Percentiles rank a stretch among this genome's conserved stretches.
Conservation (phyloP, 805 yeast genomes). For the Pichia insulana region DNA sequence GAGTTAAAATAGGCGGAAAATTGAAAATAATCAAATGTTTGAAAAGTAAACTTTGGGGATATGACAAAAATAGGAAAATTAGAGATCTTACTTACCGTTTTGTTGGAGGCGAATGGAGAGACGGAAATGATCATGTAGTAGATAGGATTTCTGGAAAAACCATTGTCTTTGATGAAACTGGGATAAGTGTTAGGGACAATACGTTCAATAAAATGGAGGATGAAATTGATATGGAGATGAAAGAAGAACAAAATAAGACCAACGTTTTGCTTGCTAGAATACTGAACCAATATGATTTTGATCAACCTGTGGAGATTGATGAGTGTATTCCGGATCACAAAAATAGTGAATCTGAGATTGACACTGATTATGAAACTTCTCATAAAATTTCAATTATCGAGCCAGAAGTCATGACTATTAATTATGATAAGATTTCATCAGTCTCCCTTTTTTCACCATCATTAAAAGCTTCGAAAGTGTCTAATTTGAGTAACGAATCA, state of each 20-base stretch:
- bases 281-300: constrained; percentile 42
- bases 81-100: constrained; percentile 59
- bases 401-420: constrained; percentile 22
- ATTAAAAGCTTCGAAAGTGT: constrained; percentile 5
- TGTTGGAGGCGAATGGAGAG: constrained; percentile 64
- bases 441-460: constrained; percentile 18
- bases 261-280: constrained; percentile 40
- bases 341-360: constrained; percentile 32
- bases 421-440: constrained; percentile 19
- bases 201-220: background rate
- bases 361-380: constrained; percentile 32
- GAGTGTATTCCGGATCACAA: constrained; percentile 20
- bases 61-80: constrained; percentile 54
- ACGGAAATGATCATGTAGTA: constrained; percentile 69
- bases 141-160: constrained; percentile 37
- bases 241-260: constrained; percentile 38
- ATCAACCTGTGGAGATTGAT: constrained; percentile 37
- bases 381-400: constrained; percentile 18
- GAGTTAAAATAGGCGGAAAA: constrained; percentile 52
- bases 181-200: constrained; percentile 8
- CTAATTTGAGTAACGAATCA: constrained; percentile 10
- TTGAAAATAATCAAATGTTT: constrained; percentile 48
- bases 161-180: constrained; percentile 25
- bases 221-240: constrained; percentile 23
- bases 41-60: constrained; percentile 88